Conservation (phyloP, 2,329 filamentous ascomycete species). For the Aspergillus sp. region DNA sequence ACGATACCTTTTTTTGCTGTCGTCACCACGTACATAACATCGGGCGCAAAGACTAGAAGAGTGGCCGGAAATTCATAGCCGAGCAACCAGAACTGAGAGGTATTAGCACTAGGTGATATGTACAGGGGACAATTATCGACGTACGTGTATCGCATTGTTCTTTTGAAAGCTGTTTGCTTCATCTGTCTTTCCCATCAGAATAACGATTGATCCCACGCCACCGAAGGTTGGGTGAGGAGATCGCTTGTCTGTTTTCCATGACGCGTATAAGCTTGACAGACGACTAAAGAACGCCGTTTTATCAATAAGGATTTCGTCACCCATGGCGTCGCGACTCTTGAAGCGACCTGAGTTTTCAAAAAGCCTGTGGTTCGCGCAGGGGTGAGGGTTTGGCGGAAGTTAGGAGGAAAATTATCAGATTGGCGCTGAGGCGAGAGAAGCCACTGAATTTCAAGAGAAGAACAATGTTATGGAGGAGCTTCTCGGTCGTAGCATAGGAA, state of each 20-base stretch:
- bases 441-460: neutral
- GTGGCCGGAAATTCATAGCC: slow-evolving; percentile 98
- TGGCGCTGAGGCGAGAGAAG: neutral
- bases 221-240: slow-evolving; percentile 80
- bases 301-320: slow-evolving; percentile 91
- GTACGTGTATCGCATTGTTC: slow-evolving; percentile 92
- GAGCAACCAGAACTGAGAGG: slow-evolving; percentile 84
- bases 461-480: neutral
- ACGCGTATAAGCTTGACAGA: slow-evolving; percentile 77
- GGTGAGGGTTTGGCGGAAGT: neutral
- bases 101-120: neutral
- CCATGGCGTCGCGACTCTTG: slow-evolving; percentile 47
- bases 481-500: neutral
- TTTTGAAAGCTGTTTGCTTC: slow-evolving; percentile 87
- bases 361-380: slow-evolving; percentile 1
- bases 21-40: slow-evolving; percentile 87
- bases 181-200: slow-evolving; percentile 93
- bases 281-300: slow-evolving; percentile 91
- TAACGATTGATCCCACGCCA: slow-evolving; percentile 80
- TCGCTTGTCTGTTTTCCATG: slow-evolving; percentile 97
- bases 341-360: slow-evolving; percentile 8
- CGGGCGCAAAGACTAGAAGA: slow-evolving; percentile 85
- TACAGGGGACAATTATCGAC: slow-evolving; percentile 31
- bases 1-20: slow-evolving; percentile 89
- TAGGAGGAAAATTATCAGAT: neutral